phyloP scores from a whole-genome alignment of 495 filamentous ascomycete species.

The Sabuloglossum arenarium region DNA sequence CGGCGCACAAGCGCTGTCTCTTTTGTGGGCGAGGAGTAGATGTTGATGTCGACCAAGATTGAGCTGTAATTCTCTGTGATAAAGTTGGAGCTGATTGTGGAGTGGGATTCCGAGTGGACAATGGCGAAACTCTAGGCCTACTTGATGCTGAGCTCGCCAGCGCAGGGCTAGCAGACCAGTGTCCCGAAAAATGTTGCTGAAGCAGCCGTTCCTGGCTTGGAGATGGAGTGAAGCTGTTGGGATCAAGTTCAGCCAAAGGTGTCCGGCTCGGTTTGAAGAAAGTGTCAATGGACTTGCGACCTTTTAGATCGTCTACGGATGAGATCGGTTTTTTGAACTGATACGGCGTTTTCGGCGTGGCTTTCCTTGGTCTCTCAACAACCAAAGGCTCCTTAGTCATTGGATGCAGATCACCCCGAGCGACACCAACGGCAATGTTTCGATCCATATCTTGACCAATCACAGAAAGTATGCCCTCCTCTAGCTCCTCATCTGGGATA shows the following conservation, averaged over 20 bases:
- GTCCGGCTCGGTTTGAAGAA: constrained; percentile 62
- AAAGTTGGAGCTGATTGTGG: constrained; percentile 18
- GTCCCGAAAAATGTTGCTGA: constrained; percentile 25
- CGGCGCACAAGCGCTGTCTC: constrained; percentile 39
- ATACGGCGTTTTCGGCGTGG: constrained; percentile 11
- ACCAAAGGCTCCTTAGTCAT: constrained; percentile 58
- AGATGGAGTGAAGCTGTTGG: constrained; percentile 59
- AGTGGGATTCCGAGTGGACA: background rate
- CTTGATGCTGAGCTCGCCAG: constrained; percentile 13
- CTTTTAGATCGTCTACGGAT: constrained; percentile 35
- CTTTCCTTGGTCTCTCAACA: constrained; percentile 20
- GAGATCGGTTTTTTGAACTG: background rate
- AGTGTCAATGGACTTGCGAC: constrained; percentile 43
- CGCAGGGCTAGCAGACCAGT: constrained; percentile 30
- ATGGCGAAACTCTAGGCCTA: background rate
- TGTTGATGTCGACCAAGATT: background rate
- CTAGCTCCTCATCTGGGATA: constrained; percentile 33
- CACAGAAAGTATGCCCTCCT: constrained; percentile 47
- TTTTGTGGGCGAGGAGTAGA: constrained; percentile 29
- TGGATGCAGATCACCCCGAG: constrained; percentile 70
- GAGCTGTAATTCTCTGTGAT: constrained; percentile 17
- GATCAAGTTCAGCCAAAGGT: constrained; percentile 70
- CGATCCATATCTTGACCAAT: constrained; percentile 55
- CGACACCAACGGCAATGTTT: constrained; percentile 51
- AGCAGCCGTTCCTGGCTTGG: constrained; percentile 43